A percentile compares a stretch with the other conserved stretches of the same genome.
These are phyloP conservation scores for Exutisphaerella laricina DNA, from an alignment of 2,329 filamentous ascomycete genomes.

Conservation along the genomic window DNA sequence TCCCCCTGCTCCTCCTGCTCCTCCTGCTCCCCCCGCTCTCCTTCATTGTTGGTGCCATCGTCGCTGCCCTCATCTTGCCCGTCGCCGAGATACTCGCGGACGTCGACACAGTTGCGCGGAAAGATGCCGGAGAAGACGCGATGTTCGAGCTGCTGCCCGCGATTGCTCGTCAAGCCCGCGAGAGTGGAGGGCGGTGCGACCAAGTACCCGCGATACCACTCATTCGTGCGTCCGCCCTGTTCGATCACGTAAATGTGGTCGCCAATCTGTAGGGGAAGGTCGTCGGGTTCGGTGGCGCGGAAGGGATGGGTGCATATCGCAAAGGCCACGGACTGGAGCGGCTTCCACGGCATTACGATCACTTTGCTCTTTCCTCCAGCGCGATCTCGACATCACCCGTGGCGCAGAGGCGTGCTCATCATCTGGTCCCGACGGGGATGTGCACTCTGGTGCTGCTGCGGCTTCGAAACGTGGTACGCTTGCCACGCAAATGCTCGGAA, in stretches of 20 bases:
- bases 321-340: slow-evolving; percentile 93
- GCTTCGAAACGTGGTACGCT: too few species aligned
- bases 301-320: slow-evolving; percentile 96
- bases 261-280: slow-evolving; percentile 93
- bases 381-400: neutral
- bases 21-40: slow-evolving; percentile 41
- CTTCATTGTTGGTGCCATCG: slow-evolving; percentile 6
- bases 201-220: slow-evolving; percentile 93
- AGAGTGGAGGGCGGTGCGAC: slow-evolving; percentile 90
- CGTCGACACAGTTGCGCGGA: slow-evolving; percentile 87
- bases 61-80: slow-evolving; percentile 7
- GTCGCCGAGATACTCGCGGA: slow-evolving; percentile 85
- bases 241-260: slow-evolving; percentile 99
- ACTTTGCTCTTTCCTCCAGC: neutral
- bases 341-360: slow-evolving; percentile 84
- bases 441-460: too few species aligned
- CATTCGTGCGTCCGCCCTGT: slow-evolving; percentile 75
- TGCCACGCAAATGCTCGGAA: too few species aligned
- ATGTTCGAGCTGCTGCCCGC: slow-evolving; percentile 89
- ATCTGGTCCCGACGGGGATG: too few species aligned
- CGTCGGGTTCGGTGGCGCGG: slow-evolving; percentile 74
- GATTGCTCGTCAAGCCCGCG: slow-evolving; percentile 81
- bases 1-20: slow-evolving; percentile 18
- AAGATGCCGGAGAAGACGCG: slow-evolving; percentile 99
- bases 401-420: too few species aligned